Evolutionary conservation across 2,329 filamentous ascomycete species (phyloP).

Genomic region (Colletotrichum abscissum): DNA sequence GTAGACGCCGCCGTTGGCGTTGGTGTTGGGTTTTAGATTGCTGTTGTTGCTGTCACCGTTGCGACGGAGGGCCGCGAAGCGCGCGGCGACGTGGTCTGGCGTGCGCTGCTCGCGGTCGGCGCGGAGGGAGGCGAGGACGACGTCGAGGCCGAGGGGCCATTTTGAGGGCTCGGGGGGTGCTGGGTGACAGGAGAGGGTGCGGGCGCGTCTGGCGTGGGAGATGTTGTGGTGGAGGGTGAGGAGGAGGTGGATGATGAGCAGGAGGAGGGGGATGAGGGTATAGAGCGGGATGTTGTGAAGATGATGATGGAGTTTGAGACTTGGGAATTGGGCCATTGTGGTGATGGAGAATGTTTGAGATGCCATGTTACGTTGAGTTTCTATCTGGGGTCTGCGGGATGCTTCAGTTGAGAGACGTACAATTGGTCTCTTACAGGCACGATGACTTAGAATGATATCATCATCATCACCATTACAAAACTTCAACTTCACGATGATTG

Average conservation of each 20-base stretch:
- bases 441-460: no score
- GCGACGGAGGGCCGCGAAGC: conserved; percentile 16
- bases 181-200: conserved; percentile 10
- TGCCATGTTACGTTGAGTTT: neutral
- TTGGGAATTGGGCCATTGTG: no score
- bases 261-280: conserved; percentile 5
- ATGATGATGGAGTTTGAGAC: neutral
- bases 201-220: neutral
- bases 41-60: no score
- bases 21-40: fast-evolving
- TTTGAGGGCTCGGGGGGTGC: conserved; percentile 17
- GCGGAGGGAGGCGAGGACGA: conserved; percentile 23
- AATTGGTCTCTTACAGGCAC: no score
- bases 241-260: neutral
- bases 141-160: conserved; percentile 25
- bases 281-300: neutral
- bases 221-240: neutral
- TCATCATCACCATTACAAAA: no score
- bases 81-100: conserved; percentile 24
- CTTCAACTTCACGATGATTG: no score
- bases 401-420: no score
- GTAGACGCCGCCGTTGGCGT: neutral
- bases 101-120: conserved; percentile 28
- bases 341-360: no score
- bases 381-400: no score